These are phyloP conservation scores for Aspergillus campestris DNA, from an alignment of 495 filamentous ascomycete genomes.

Conservation along the genomic window DNA sequence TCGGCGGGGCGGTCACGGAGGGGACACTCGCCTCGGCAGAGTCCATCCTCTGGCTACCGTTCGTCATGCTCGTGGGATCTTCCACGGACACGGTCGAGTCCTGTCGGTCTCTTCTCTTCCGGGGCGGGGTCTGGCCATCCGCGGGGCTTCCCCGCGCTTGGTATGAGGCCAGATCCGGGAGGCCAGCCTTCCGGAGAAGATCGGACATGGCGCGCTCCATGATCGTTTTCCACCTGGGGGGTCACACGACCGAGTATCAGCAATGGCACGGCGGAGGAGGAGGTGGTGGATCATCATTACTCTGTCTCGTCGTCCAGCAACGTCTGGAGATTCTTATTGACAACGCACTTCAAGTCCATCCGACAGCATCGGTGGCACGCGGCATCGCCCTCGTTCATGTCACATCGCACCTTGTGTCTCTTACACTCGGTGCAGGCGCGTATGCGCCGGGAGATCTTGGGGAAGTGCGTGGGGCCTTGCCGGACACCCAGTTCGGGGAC, in stretches of 20 bases:
- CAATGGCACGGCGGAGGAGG: neutral
- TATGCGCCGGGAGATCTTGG: conserved; percentile 49
- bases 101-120: conserved; percentile 29
- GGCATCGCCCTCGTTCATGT: conserved; percentile 40
- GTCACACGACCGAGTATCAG: conserved; percentile 2
- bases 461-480: conserved; percentile 26
- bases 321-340: conserved; percentile 50
- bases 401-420: conserved; percentile 45
- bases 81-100: conserved; percentile 34
- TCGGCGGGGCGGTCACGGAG: conserved; percentile 8
- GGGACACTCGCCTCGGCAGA: conserved; percentile 8
- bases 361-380: conserved; percentile 42
- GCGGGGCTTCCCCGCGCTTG: conserved; percentile 29
- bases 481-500: conserved; percentile 26
- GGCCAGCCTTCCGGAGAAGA: conserved; percentile 34
- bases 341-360: conserved; percentile 43
- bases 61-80: conserved; percentile 12
- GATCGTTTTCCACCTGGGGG: conserved; percentile 36
- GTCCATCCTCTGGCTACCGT: conserved; percentile 10
- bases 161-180: conserved; percentile 41
- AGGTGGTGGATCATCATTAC: conserved; percentile 17
- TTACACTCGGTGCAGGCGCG: conserved; percentile 48
- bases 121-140: conserved; percentile 17
- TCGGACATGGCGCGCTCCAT: conserved; percentile 41
- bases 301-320: conserved; percentile 44